Evolutionary conservation across 1,139 yeast species (phyloP).

Genomic region (Scheffersomyces cryptocercus): DNA sequence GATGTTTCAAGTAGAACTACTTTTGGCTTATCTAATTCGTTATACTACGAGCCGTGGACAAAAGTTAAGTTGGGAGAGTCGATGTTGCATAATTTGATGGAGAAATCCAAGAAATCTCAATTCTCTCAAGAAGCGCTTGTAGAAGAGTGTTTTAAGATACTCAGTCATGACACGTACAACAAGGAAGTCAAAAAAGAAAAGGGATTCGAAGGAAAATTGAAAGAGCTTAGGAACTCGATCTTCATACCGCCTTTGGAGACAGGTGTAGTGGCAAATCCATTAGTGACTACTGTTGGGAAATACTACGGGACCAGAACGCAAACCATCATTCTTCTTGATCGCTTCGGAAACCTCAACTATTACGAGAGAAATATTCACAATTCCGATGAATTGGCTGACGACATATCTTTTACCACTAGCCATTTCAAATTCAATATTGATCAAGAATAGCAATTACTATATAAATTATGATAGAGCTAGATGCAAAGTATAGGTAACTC

Average conservation of each 20-base stretch:
- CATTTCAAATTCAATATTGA: conserved; percentile 8
- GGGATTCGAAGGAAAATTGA: conserved; percentile 32
- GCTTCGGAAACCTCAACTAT: conserved; percentile 42
- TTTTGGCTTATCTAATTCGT: conserved; percentile 66
- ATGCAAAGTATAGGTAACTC: too few relatives aligned
- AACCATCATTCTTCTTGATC: conserved; percentile 67
- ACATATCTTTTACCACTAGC: conserved; percentile 4
- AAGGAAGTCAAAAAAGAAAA: conserved; percentile 20
- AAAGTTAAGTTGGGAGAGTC: conserved; percentile 60
- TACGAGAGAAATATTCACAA: conserved; percentile 39
- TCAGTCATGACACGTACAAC: conserved; percentile 50
- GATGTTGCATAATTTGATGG: conserved; percentile 41
- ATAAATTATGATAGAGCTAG: neutral
- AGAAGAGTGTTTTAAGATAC: conserved; percentile 51
- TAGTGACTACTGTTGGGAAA: conserved; percentile 33
- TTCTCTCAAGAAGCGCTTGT: conserved; percentile 45
- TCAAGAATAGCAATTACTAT: neutral
- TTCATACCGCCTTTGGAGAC: conserved; percentile 66
- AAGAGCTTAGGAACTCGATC: conserved; percentile 58
- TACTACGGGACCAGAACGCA: conserved; percentile 92
- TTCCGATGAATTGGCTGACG: conserved; percentile 19
- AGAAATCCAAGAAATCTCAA: conserved; percentile 20
- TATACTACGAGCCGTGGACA: conserved; percentile 67
- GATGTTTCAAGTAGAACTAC: conserved; percentile 25
- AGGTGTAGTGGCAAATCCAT: conserved; percentile 9